Evolutionary conservation across 495 filamentous ascomycete genomes (phyloP), one percentile per base, ranked within the genome.

Genomic region (Amniculicola lignicola): DNA sequence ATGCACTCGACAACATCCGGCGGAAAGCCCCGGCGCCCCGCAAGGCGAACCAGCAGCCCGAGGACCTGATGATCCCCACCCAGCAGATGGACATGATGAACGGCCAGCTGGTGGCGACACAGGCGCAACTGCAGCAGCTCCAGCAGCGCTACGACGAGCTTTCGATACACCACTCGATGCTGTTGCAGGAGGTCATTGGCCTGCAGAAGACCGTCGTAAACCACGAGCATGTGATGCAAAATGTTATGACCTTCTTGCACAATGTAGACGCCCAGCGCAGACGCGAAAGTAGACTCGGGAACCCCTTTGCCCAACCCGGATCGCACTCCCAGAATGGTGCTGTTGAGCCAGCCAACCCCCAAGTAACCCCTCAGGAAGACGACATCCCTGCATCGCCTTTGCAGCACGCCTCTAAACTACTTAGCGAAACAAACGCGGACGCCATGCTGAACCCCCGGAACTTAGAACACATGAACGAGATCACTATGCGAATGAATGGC

Each of bases 1-100:
- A 97, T 60, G 91, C 91, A 27, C 79, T 98, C 14, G 93, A 98
- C 64, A 97, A 96, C 67, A 98, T 98, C 65, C 82, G 90, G 67
- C 82, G 93, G 51, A 98, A 98, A 72, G 94, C 94, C 4, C 93
- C 93, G 2, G 90, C 91, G 1, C 88, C 92, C 12, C 80, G 93
- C 56, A 97, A 96, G 66, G 72, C 84, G 33, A 74, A 82, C 48
- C 74, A 78, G 60, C 57, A 60, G 19, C 69, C 51, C 39, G 89
- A 93, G 4, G 93, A 96, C 31, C 76, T 86, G 3, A 84, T 85
- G 2, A 84, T 85, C 29, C 87, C 89, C 0, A 81, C 85, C 4
- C 89, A 93, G 68, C 93, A 97, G 69, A 89, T 97, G 60, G 86
- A 95, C 50, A 76, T 93, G 23, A 77, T 98, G 46, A 90, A 90